Conservation (phyloP, 169 alveolate genomes). For the Plasmodium relictum region DNA sequence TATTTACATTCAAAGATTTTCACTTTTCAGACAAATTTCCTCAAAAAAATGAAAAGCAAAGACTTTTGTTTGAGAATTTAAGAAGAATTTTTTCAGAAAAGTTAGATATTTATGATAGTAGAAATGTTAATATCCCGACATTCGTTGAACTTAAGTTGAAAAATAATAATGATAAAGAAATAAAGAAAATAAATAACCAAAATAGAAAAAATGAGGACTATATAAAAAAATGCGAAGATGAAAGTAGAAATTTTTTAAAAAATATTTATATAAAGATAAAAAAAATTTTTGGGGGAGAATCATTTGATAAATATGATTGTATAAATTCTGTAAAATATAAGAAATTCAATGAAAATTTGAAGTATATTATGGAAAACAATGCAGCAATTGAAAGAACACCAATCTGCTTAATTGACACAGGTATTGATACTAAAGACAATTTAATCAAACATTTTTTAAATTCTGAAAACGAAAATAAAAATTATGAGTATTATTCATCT, state of each 20-base stretch:
- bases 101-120: neutral
- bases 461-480: neutral
- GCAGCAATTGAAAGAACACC: conserved; percentile 18
- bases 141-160: conserved; percentile 22
- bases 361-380: conserved; percentile 1
- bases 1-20: conserved; percentile 1
- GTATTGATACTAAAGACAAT: conserved; percentile 13
- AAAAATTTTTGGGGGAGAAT: neutral
- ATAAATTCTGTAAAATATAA: conserved; percentile 6
- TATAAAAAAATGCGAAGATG: conserved; percentile 5
- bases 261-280: conserved; percentile 6
- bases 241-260: conserved; percentile 3
- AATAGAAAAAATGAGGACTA: neutral
- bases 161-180: conserved; percentile 12
- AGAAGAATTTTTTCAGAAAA: neutral
- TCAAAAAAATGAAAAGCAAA: neutral
- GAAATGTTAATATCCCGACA: neutral
- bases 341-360: neutral
- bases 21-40: neutral
- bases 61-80: conserved; percentile 5
- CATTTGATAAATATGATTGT: neutral
- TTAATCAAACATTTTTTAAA: conserved; percentile 13
- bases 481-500: neutral
- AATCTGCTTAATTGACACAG: conserved; percentile 52
- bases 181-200: neutral